A percentile compares a stretch with the other conserved stretches of the same genome.
These are phyloP conservation scores for Trapa bicornis DNA, from an alignment of 345 rosid species.

Conservation along the genomic window DNA sequence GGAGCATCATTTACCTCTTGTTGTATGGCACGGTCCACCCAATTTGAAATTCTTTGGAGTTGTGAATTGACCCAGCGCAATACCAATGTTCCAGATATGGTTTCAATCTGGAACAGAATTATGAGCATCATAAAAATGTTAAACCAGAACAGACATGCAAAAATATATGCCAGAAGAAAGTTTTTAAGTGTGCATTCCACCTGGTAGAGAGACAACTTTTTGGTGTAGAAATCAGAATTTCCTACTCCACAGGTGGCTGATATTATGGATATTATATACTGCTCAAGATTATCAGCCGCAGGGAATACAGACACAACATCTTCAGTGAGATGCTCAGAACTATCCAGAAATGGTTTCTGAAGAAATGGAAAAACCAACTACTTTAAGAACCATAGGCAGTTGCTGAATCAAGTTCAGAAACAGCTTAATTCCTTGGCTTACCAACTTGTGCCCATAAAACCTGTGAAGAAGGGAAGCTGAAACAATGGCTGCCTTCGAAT, in stretches of 20 bases:
- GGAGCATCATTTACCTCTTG: conserved; percentile 51
- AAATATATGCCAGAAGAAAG: not conserved
- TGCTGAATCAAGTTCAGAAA: conserved; percentile 4
- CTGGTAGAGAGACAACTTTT: conserved; percentile 69
- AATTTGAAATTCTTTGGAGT: conserved; percentile 71
- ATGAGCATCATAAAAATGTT: not conserved
- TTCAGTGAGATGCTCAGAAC: conserved; percentile 81
- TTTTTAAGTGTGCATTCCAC: conserved; percentile 21
- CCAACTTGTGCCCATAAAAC: conserved; percentile 80
- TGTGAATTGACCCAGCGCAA: conserved; percentile 94
- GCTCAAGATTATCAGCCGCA: conserved; percentile 84
- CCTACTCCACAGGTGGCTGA: conserved; percentile 49
- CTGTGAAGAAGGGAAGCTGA: conserved; percentile 85
- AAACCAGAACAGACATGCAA: not conserved
- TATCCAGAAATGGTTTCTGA: conserved; percentile 93
- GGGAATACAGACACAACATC: conserved; percentile 88
- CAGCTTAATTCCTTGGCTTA: conserved; percentile 23
- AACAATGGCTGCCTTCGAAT: conserved; percentile 60
- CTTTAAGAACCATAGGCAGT: conserved; percentile 11
- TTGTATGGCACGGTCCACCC: conserved; percentile 93
- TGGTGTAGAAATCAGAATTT: conserved; percentile 42
- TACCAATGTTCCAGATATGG: conserved; percentile 83
- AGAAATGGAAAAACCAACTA: conserved; percentile 9
- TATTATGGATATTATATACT: conserved; percentile 52
- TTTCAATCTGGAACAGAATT: conserved; percentile 43